A percentile compares a stretch with the other conserved stretches of the same genome.
Evolutionary conservation across 139 green algal genomes (phyloP).

Genomic region (Volvox africanus): DNA sequence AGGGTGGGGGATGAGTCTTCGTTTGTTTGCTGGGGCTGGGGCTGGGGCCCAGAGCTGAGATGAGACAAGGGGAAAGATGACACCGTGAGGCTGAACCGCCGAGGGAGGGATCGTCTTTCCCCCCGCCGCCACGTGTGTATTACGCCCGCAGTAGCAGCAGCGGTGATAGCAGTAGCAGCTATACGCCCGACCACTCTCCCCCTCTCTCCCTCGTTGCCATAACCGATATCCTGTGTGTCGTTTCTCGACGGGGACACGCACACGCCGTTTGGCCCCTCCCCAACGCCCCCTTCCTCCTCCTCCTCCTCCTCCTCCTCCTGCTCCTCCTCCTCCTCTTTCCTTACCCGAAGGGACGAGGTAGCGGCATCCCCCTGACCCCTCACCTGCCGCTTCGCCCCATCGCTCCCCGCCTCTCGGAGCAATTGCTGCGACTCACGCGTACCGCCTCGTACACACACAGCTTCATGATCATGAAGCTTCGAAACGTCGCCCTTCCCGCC

Average conservation of each 20-base stretch:
- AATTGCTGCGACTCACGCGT: neutral
- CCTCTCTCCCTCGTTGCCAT: too few species aligned
- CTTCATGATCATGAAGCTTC: neutral
- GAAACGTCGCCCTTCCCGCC: neutral
- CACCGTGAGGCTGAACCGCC: too few species aligned
- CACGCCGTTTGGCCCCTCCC: neutral
- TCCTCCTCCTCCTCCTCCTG: neutral
- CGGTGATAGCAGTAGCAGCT: too few species aligned
- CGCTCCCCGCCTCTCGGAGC: neutral
- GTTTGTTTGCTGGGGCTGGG: too few species aligned
- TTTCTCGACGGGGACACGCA: neutral
- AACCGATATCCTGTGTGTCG: too few species aligned
- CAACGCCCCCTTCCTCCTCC: neutral
- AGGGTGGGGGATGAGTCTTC: too few species aligned
- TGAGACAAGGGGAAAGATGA: too few species aligned
- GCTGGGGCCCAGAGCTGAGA: too few species aligned
- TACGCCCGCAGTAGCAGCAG: too few species aligned
- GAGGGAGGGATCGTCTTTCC: too few species aligned
- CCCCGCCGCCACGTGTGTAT: too few species aligned
- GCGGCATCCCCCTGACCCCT: neutral
- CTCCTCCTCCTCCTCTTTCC: neutral
- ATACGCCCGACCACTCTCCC: too few species aligned
- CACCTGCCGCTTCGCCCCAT: constrained; percentile 13
- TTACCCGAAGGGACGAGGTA: neutral
- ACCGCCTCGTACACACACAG: neutral